phyloP scores from a whole-genome alignment of 2,329 filamentous ascomycete genomes.

The Salinomyces thailandicus region DNA sequence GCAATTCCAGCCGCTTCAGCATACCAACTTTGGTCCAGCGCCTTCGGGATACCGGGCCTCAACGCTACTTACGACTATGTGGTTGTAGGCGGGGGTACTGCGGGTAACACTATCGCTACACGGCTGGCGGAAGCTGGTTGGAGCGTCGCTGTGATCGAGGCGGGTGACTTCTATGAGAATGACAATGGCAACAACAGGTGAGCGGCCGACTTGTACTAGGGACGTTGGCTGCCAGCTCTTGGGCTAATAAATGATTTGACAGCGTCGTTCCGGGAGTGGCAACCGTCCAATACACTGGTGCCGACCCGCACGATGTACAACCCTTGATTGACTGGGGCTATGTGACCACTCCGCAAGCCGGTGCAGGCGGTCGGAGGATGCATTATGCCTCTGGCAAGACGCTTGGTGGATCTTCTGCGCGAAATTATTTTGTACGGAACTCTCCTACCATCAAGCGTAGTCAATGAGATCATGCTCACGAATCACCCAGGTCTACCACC shows the following conservation, averaged over 20 bases:
- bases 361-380: conserved; percentile 7
- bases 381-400: conserved; percentile 23
- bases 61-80: conserved; percentile 17
- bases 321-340: conserved; percentile 22
- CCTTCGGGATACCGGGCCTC: conserved; percentile 5
- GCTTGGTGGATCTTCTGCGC: conserved; percentile 21
- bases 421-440: conserved; percentile 16
- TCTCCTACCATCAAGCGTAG: too few relatives aligned
- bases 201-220: conserved; percentile 3
- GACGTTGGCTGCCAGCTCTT: too few relatives aligned
- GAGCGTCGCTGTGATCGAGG: conserved; percentile 18
- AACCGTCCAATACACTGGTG: conserved; percentile 1
- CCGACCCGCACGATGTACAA: conserved; percentile 9
- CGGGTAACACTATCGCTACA: conserved; percentile 12
- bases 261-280: conserved; percentile 3
- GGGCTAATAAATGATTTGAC: too few relatives aligned
- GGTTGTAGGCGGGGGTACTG: conserved; percentile 12
- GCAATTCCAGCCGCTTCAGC: background rate
- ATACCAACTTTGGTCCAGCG: background rate
- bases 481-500: conserved; percentile 12
- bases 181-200: conserved; percentile 11
- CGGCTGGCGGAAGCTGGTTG: conserved; percentile 11
- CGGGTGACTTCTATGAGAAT: conserved; percentile 16
- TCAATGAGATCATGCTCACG: too few relatives aligned
- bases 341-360: conserved; percentile 19